Evolutionary conservation across 225 moss, liverwort and hornwort genomes (phyloP).

Genomic region (Pleurozium schreberi): DNA sequence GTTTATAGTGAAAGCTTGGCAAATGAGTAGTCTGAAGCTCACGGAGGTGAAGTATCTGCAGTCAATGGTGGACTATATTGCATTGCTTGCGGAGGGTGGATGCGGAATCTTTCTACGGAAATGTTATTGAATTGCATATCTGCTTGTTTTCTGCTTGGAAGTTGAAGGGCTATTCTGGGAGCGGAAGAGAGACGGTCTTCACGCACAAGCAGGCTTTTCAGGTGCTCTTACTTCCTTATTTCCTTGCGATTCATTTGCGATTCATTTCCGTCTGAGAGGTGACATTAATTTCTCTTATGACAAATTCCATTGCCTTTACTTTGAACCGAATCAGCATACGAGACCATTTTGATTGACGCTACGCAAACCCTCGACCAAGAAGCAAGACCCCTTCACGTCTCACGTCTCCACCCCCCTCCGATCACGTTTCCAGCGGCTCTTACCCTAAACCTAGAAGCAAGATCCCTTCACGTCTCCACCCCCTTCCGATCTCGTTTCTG

Average conservation of each 20-base stretch:
- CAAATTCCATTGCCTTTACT: background rate
- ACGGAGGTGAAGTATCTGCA: constrained; percentile 58
- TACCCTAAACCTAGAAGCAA: too few species aligned
- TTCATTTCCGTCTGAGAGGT: background rate
- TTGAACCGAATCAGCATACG: too few species aligned
- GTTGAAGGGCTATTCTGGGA: background rate
- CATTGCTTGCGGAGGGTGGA: constrained; percentile 54
- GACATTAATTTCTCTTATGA: background rate
- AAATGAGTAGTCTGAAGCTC: constrained; percentile 25
- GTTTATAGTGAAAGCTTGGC: constrained; percentile 43
- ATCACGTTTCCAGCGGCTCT: too few species aligned
- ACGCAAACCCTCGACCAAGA: too few species aligned
- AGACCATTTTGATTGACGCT: too few species aligned
- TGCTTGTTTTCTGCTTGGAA: background rate
- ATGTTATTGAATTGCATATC: background rate
- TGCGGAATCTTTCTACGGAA: background rate
- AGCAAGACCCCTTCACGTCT: too few species aligned
- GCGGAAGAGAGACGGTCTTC: background rate
- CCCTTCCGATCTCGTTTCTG: too few species aligned
- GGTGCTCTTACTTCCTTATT: background rate
- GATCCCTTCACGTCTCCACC: too few species aligned
- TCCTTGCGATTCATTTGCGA: background rate
- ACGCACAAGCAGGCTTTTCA: background rate
- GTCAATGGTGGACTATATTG: constrained; percentile 64
- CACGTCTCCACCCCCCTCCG: too few species aligned